Evolutionary conservation across 345 rosid genomes (phyloP), one percentile per base, ranked within the genome.

Genomic region (Cardamine chenopodiifolia): DNA sequence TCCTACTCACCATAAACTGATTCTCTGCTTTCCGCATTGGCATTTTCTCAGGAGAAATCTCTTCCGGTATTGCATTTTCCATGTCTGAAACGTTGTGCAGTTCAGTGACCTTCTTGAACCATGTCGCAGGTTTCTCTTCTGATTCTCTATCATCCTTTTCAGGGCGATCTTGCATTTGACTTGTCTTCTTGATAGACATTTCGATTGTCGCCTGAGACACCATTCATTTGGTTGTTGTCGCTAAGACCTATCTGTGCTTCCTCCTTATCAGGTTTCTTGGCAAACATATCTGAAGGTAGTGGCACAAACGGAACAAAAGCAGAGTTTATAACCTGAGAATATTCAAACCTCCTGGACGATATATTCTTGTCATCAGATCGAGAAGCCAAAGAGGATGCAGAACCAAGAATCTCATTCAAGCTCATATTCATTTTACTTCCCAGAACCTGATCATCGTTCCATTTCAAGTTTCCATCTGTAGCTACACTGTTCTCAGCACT

Each of bases 1-100:
- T 86, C 76, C 86, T 90, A 87, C 86, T 86, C 32, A 87, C 88
- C 12, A 92, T 96, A 82, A 92, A 92, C 69, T 80, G 82, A 76
- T 86, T 89, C 68, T 88, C 96, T 19, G 92, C 97, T 86, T 89
- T 84, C 2, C 83, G 91, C 88, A 81, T 80, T 1, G 97, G 96
- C 97, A 87, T 91, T 67, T 72, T 85, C 52, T 89, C 88, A 1
- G 92, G 86, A 73, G 85, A 95, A 58, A 69, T 90, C 61, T 86
- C 86, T 50, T 87, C 86, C 0, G 85, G 72, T 69, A 77, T 78
- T 32, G n/a, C 57, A 70, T 69, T 82, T 37, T 82, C 84, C 17
- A 72, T 57, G 68, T 88, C 92, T 14, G 82, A 80, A 25, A 83
- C 79, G 32, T 75, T 79, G 63, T 95, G 87, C 56, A 90, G 82